Conservation (phyloP, 306 rosid species). For the Vachellia pachyceras region DNA sequence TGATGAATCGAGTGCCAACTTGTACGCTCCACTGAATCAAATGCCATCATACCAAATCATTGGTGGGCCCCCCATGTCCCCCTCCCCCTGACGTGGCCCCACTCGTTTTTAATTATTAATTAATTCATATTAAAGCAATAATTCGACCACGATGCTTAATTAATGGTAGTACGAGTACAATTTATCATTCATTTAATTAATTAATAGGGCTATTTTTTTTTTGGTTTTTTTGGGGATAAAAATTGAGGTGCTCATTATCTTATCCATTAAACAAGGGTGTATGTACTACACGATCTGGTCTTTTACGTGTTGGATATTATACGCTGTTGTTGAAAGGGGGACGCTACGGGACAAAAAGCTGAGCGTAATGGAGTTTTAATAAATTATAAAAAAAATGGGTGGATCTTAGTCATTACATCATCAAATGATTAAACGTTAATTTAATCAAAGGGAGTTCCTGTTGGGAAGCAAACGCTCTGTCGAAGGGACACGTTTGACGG, state of each 20-base stretch:
- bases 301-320: too few relatives aligned
- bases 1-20: constrained; percentile 49
- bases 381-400: not conserved
- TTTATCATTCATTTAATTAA: too few relatives aligned
- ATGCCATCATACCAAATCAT: constrained; percentile 78
- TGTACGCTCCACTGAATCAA: constrained; percentile 68
- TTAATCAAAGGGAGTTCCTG: not conserved
- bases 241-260: too few relatives aligned
- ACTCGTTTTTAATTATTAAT: not conserved
- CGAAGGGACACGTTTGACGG: not conserved
- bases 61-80: constrained; percentile 57
- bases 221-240: too few relatives aligned
- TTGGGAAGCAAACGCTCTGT: not conserved
- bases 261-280: too few relatives aligned
- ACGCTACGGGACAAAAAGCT: constrained; percentile 48
- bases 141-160: too few relatives aligned
- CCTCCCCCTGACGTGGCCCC: constrained; percentile 49
- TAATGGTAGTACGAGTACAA: too few relatives aligned
- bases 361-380: constrained; percentile 35
- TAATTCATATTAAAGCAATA: too few relatives aligned
- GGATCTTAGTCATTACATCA: constrained; percentile 24
- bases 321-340: too few relatives aligned
- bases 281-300: too few relatives aligned
- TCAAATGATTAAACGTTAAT: constrained; percentile 19
- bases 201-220: too few relatives aligned